Evolutionary conservation across 345 rosid species (phyloP).

Genomic region (Passiflora organensis): DNA sequence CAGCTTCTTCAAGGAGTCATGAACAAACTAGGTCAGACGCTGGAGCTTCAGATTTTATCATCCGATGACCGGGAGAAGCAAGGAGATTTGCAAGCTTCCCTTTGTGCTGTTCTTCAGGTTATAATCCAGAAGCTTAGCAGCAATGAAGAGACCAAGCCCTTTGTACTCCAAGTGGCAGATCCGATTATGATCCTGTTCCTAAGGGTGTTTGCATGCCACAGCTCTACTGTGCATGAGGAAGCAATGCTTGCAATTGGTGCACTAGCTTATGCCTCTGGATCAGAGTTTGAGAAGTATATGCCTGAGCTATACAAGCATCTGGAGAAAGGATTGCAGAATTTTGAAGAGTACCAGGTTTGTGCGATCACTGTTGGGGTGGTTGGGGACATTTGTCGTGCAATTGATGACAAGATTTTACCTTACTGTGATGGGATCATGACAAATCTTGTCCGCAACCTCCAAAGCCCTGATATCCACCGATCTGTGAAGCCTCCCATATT

Average conservation of each 20-base stretch:
- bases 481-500: slow-evolving; percentile 94
- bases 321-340: slow-evolving; percentile 89
- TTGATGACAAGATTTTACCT: slow-evolving; percentile 68
- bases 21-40: slow-evolving; percentile 60
- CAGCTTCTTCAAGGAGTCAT: slow-evolving; percentile 80
- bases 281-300: slow-evolving; percentile 76
- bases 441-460: slow-evolving; percentile 65
- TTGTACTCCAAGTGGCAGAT: slow-evolving; percentile 65
- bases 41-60: slow-evolving; percentile 62
- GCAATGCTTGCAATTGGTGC: slow-evolving; percentile 99
- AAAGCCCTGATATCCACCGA: slow-evolving; percentile 70
- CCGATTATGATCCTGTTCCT: slow-evolving; percentile 82
- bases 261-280: slow-evolving; percentile 83
- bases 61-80: slow-evolving; percentile 88
- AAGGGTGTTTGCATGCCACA: slow-evolving; percentile 76
- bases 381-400: slow-evolving; percentile 85
- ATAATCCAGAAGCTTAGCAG: slow-evolving; percentile 81
- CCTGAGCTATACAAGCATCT: slow-evolving; percentile 67
- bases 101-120: slow-evolving; percentile 92
- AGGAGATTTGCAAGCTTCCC: slow-evolving; percentile 83
- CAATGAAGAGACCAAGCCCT: slow-evolving; percentile 53
- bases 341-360: slow-evolving; percentile 91
- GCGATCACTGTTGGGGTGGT: slow-evolving; percentile 83
- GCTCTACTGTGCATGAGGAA: slow-evolving; percentile 96
- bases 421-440: slow-evolving; percentile 86